These are phyloP conservation scores for Oidiodendron maius DNA, from an alignment of 495 filamentous ascomycete species.

Conservation along the genomic window DNA sequence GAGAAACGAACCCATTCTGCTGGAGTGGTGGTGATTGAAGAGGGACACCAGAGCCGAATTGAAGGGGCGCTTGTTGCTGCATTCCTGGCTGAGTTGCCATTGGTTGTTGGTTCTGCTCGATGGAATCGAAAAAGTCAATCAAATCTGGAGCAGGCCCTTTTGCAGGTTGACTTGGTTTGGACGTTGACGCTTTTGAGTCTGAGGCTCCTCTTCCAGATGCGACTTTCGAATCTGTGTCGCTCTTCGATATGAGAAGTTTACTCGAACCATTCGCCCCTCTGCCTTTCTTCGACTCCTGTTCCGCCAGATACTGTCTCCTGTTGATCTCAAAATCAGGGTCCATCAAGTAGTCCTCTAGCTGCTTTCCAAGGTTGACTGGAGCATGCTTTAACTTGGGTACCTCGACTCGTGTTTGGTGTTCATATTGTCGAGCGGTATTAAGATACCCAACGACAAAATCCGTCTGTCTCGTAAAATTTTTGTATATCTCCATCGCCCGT, in stretches of 20 bases:
- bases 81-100: slow-evolving; percentile 29
- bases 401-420: slow-evolving; percentile 85
- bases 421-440: slow-evolving; percentile 78
- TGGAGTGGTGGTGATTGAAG: slow-evolving; percentile 28
- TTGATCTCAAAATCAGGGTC: slow-evolving; percentile 96
- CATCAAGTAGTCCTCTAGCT: slow-evolving; percentile 91
- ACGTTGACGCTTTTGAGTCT: slow-evolving; percentile 26
- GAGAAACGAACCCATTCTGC: slow-evolving; percentile 22
- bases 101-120: slow-evolving; percentile 74
- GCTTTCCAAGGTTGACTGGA: slow-evolving; percentile 79
- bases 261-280: slow-evolving; percentile 35
- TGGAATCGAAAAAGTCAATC: slow-evolving; percentile 98
- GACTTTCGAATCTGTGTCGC: slow-evolving; percentile 16
- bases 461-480: slow-evolving; percentile 86
- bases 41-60: slow-evolving; percentile 44
- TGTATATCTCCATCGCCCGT: slow-evolving; percentile 87
- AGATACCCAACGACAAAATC: slow-evolving; percentile 89
- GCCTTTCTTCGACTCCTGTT: slow-evolving; percentile 73
- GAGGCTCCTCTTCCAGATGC: slow-evolving; percentile 18
- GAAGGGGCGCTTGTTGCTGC: slow-evolving; percentile 29
- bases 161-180: slow-evolving; percentile 35
- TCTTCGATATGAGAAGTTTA: slow-evolving; percentile 14
- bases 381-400: slow-evolving; percentile 98
- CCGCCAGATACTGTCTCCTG: slow-evolving; percentile 80
- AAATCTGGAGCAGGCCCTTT: slow-evolving; percentile 72